A percentile compares a stretch with the other conserved stretches of the same genome.
phyloP scores from a whole-genome alignment of 2,329 filamentous ascomycete genomes.

The Fusarium buharicum region DNA sequence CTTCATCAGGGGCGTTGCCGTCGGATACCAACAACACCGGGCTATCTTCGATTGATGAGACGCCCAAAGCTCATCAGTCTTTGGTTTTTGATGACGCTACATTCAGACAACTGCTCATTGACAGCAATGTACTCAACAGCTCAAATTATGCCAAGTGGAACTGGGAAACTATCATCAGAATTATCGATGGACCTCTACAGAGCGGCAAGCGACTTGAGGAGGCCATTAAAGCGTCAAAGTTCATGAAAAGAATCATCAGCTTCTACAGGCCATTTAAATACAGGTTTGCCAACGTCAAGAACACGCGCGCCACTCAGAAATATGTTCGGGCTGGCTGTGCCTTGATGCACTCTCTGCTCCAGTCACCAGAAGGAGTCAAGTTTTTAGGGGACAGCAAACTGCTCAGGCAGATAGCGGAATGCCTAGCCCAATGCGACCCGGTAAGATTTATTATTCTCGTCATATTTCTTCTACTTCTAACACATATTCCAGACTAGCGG shows the following conservation, averaged over 20 bases:
- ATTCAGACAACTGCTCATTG: slow-evolving; percentile 72
- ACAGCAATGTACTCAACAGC: slow-evolving; percentile 87
- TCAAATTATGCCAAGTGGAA: slow-evolving; percentile 97
- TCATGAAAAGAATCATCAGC: slow-evolving; percentile 91
- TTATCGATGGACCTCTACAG: slow-evolving; percentile 91
- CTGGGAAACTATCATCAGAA: slow-evolving; percentile 90
- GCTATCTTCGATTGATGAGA: slow-evolving; percentile 64
- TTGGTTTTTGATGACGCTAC: slow-evolving; percentile 67
- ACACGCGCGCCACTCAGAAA: slow-evolving; percentile 91
- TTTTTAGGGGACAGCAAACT: slow-evolving; percentile 94
- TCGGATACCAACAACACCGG: slow-evolving; percentile 60
- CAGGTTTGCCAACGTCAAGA: slow-evolving; percentile 89
- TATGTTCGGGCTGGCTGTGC: slow-evolving; percentile 92
- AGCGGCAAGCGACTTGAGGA: slow-evolving; percentile 94
- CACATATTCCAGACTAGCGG: slow-evolving; percentile 66
- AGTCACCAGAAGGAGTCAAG: slow-evolving; percentile 83
- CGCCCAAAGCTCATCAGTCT: slow-evolving; percentile 61
- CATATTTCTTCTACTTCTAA: slow-evolving; percentile 34
- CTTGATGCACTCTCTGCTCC: slow-evolving; percentile 84
- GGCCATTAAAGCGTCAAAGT: slow-evolving; percentile 93
- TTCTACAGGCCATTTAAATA: slow-evolving; percentile 98
- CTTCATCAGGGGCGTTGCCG: slow-evolving; percentile 52
- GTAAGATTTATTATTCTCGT: slow-evolving; percentile 57
- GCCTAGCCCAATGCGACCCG: slow-evolving; percentile 92
- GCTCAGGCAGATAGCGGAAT: slow-evolving; percentile 92